These are phyloP conservation scores for Globisporangium takayamanum DNA, from an alignment of 352 stramenopile genomes.

Conservation along the genomic window DNA sequence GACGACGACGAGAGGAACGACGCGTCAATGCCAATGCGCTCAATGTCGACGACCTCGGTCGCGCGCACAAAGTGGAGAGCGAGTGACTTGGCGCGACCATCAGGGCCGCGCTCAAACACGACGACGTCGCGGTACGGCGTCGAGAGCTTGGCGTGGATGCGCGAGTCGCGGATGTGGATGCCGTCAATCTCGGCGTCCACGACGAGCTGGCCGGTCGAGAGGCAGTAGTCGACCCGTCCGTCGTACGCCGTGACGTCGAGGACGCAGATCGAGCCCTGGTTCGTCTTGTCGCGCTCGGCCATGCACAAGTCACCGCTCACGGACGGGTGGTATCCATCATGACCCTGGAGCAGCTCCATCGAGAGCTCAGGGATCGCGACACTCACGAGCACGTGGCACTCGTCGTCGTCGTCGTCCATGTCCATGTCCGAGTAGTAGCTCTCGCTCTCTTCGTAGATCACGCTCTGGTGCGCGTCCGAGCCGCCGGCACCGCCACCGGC, in stretches of 20 bases:
- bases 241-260: slow-evolving; percentile 45
- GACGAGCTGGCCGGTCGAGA: slow-evolving; percentile 37
- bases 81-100: slow-evolving; percentile 42
- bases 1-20: slow-evolving; percentile 21
- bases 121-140: slow-evolving; percentile 64
- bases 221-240: slow-evolving; percentile 43
- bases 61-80: slow-evolving; percentile 51
- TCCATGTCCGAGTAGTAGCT: slow-evolving; percentile 9
- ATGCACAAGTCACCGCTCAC: slow-evolving; percentile 71
- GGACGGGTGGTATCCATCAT: slow-evolving; percentile 74
- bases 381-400: slow-evolving; percentile 53
- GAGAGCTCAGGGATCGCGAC: slow-evolving; percentile 64
- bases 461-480: slow-evolving; percentile 14
- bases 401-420: slow-evolving; percentile 15
- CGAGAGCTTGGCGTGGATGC: slow-evolving; percentile 47
- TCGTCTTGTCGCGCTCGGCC: slow-evolving; percentile 53
- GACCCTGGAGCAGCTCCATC: slow-evolving; percentile 71
- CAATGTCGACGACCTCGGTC: slow-evolving; percentile 33
- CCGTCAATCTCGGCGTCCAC: slow-evolving; percentile 46
- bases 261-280: slow-evolving; percentile 67
- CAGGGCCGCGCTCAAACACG: slow-evolving; percentile 46
- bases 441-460: slow-evolving; percentile 21
- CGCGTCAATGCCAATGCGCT: slow-evolving; percentile 35
- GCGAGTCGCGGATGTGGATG: slow-evolving; percentile 66
- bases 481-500: background rate